Evolutionary conservation across 352 stramenopile genomes (phyloP).

Genomic region (Globisporangium echinulatum): DNA sequence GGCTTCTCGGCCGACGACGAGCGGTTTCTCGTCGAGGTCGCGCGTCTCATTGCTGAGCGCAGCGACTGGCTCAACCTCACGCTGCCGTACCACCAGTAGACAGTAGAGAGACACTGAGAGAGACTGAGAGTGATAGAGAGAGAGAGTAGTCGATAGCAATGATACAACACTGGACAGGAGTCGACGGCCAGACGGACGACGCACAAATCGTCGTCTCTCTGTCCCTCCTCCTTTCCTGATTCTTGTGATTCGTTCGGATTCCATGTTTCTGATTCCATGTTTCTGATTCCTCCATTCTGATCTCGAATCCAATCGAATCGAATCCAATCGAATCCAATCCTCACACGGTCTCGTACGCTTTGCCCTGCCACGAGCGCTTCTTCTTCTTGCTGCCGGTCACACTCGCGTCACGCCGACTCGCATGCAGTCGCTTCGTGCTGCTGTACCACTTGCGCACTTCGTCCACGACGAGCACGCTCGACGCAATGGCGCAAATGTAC

Average conservation of each 20-base stretch:
- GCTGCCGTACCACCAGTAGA: constrained; percentile 45
- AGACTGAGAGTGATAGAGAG: not conserved
- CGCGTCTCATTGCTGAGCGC: constrained; percentile 40
- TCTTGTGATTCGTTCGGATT: not conserved
- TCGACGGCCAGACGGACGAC: too few species aligned
- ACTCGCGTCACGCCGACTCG: constrained; percentile 25
- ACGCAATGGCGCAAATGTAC: constrained; percentile 90
- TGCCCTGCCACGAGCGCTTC: constrained; percentile 63
- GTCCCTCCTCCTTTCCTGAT: not conserved
- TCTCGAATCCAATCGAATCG: too few species aligned
- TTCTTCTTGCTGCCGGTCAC: constrained; percentile 54
- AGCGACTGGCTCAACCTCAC: constrained; percentile 65
- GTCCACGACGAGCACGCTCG: constrained; percentile 91
- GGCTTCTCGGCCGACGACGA: constrained; percentile 71
- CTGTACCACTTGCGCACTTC: constrained; percentile 90
- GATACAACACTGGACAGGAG: too few species aligned
- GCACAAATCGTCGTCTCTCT: not conserved
- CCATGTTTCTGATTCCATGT: too few species aligned
- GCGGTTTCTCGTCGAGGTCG: constrained; percentile 55
- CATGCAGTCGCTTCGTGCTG: constrained; percentile 22
- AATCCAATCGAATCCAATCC: too few species aligned
- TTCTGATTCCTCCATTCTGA: too few species aligned
- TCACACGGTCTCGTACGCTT: constrained; percentile 62
- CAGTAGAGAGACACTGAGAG: constrained; percentile 18
- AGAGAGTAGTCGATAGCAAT: not conserved